Evolutionary conservation across 2,329 filamentous ascomycete species (phyloP), one percentile per base, ranked within the genome.

Genomic region (Hymenoscyphus linearis): DNA sequence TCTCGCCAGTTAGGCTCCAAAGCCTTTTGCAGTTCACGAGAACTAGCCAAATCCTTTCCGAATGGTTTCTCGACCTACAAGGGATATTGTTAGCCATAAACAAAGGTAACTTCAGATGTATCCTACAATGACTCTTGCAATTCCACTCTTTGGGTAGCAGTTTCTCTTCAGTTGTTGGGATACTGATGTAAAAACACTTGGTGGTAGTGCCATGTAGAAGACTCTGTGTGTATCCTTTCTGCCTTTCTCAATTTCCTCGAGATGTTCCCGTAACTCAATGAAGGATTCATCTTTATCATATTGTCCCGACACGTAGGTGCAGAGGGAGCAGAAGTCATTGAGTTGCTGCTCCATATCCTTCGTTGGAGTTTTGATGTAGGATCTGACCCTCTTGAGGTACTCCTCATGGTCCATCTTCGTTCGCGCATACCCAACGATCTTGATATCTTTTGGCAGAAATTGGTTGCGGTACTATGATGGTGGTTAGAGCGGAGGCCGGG

Each of bases 341-440:
- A 99, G 83, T 76, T 98, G 93, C 78, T 96, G 89, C 81, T 99
- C 93, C 69, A 96, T 87, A 71, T 98, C 95, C 82, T 96, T 96
- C 69, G 93, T 97, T 16, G 95, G 95, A 16, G 93, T 95, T 85
- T 99, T 98, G 82, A 99, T 99, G 81, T 97, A 96, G 64, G 92
- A 96, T 79, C 90, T 93, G 78, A 99, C 92, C 69, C 95, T 86
- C 79, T 88, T 90, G 74, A 98, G 84, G 81, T 90, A 98, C 77
- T 99, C 95, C 67, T 91, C 87, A 73, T 93, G 92, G 80, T 98
- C 93, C 95, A 99, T 99, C 83, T 97, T 97, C 71, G 95, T 99
- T 75, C 95, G 88, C 72, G 95, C 95, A 91, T 99, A 99, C 81
- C 95, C 95, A 72, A 99, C 87, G 75, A 99, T 97, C 78, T 87